These are phyloP conservation scores for Tillandsia leiboldiana DNA, from an alignment of 176 grass and related monocot species.

Conservation along the genomic window DNA sequence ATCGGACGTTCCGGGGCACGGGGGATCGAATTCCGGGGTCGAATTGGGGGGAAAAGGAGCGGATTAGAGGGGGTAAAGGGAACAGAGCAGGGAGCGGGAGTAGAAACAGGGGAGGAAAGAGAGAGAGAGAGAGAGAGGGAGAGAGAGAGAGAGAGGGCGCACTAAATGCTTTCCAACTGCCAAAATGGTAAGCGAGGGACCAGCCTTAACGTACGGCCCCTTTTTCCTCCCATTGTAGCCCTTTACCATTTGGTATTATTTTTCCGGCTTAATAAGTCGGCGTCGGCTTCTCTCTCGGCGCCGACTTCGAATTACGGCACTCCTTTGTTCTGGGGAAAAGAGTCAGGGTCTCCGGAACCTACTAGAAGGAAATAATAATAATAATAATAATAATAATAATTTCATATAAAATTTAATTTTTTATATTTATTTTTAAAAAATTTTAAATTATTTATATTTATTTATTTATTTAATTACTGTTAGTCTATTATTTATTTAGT, in stretches of 20 bases:
- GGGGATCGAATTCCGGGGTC: neutral
- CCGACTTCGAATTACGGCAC: neutral
- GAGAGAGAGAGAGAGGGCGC: constrained; percentile 10
- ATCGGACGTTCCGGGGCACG: neutral
- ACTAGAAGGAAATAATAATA: no score
- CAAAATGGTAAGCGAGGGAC: constrained; percentile 24
- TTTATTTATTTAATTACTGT: no score
- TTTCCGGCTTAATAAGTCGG: constrained; percentile 5
- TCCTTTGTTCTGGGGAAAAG: no score
- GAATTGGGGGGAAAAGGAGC: constrained; percentile 2
- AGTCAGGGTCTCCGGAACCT: no score
- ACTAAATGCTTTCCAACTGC: constrained; percentile 66
- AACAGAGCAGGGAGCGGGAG: neutral
- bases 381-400: no score
- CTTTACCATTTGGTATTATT: neutral
- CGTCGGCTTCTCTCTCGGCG: neutral
- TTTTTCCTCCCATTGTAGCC: neutral
- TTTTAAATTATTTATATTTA: no score
- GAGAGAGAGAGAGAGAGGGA: constrained; percentile 7
- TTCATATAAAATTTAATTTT: no score
- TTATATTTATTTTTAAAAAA: no score
- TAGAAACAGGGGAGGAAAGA: neutral
- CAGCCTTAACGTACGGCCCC: constrained; percentile 28
- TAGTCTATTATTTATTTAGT: no score
- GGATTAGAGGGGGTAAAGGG: constrained; percentile 11